Evolutionary conservation across 805 yeast species (phyloP).

Genomic region (Saccharomycopsis sp.): DNA sequence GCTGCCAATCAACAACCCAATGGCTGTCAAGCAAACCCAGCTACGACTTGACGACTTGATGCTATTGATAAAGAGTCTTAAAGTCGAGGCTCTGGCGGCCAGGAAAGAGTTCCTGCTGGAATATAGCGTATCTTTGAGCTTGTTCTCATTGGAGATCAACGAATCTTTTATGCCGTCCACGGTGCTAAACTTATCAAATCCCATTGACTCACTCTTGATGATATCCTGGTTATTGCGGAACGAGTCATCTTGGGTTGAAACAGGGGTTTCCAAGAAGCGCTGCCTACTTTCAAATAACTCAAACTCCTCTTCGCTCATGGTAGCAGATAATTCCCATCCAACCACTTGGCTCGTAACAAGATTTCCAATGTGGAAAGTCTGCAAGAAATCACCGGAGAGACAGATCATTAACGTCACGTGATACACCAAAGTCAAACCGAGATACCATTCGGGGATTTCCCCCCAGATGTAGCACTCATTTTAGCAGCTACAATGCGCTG

Average conservation of each 20-base stretch:
- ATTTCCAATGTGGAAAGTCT: no score
- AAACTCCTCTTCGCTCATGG: no score
- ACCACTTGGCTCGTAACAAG: no score
- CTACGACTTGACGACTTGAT: constrained; percentile 27
- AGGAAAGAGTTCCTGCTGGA: constrained; percentile 11
- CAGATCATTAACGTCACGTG: no score
- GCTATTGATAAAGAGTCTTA: constrained; percentile 9
- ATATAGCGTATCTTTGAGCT: constrained; percentile 9
- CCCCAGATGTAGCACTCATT: no score
- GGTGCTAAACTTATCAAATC: constrained; percentile 55
- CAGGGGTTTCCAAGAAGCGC: no score
- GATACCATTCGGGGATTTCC: no score
- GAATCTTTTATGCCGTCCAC: constrained; percentile 67
- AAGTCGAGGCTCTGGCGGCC: neutral
- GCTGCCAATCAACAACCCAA: constrained; percentile 71
- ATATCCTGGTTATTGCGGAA: constrained; percentile 23
- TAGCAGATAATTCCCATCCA: no score
- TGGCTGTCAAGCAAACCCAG: constrained; percentile 66
- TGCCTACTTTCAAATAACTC: no score
- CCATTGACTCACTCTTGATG: constrained; percentile 28
- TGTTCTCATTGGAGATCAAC: constrained; percentile 34
- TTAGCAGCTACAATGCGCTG: no score
- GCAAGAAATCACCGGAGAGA: no score
- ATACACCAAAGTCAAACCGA: no score
- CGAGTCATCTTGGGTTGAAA: constrained; percentile 18